Evolutionary conservation across 179 eudicot species (phyloP), one percentile per base, ranked within the genome.

Genomic region (Dionaea muscipula): DNA sequence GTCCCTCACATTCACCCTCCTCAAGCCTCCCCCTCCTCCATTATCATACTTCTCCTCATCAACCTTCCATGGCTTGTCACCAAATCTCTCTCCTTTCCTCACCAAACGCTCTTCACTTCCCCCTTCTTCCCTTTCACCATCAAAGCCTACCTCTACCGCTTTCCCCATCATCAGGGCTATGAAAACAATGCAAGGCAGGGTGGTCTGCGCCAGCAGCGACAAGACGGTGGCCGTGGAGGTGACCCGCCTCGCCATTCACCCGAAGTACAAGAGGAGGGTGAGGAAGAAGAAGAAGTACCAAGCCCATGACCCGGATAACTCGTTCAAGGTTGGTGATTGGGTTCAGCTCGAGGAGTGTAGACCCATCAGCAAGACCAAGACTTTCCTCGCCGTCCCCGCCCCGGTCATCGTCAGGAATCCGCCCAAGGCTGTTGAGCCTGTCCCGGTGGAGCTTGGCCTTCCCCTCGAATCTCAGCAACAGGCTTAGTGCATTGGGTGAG

Each of bases 241-340:
- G 0, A 61, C 70, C 11, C 91, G 98, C 0, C 67, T 86, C n/a
- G 95, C 94, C 0, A 83, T 82, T 0, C 95, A 86, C 61, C 98
- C 95, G 2, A 86, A 91, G 33, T 91, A 91, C 83, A 87, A 91
- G 72, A 70, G 84, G 0, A 56, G 95, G 5, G 79, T 84, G 36
- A 63, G 87, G 56, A 78, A 60, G 77, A 91, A 84, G 91, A 86
- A 84, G 95, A 82, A 70, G 81, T 84, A 63, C 75, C 95, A 86
- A 35, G 94, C 80, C 5, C 95, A 91, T 53, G 98, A 91, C 75
- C 84, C 84, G 2, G 83, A 82, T 4, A 91, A 91, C 58, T 55
- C 53, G 12, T 91, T 86, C 65, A 57, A 79, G 40, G 86, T 84
- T 5, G 80, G 80, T 16, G 80, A 75, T 51, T 57, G 24, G 63